Percentiles rank a stretch among this genome's conserved stretches.
phyloP scores from a whole-genome alignment of 1,139 yeast genomes.

The Kurtzmaniella natalensis region DNA sequence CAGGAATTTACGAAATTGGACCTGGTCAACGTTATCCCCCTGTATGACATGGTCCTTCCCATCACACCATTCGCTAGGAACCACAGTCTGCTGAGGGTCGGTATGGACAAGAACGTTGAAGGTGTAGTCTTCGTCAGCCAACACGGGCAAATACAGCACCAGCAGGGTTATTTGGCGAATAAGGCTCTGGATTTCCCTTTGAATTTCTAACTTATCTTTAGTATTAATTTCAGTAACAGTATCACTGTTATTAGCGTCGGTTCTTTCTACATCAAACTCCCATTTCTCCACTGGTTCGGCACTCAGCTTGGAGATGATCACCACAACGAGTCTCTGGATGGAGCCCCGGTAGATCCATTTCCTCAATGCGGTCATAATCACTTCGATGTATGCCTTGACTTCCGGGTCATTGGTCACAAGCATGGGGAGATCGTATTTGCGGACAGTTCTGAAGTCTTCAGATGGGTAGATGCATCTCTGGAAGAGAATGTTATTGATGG shows the following conservation, averaged over 20 bases:
- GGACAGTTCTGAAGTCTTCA: slow-evolving; percentile 77
- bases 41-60: slow-evolving; percentile 53
- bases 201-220: slow-evolving; percentile 50
- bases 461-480: slow-evolving; percentile 91
- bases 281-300: slow-evolving; percentile 77
- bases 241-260: slow-evolving; percentile 9
- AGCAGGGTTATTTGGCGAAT: slow-evolving; percentile 88
- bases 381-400: slow-evolving; percentile 62
- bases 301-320: slow-evolving; percentile 61
- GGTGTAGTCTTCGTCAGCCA: slow-evolving; percentile 64
- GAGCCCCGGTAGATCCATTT: slow-evolving; percentile 76
- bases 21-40: slow-evolving; percentile 58
- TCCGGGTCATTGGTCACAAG: slow-evolving; percentile 75
- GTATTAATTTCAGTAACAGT: slow-evolving; percentile 1
- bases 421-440: slow-evolving; percentile 77
- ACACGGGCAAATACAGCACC: slow-evolving; percentile 76
- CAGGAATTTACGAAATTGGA: slow-evolving; percentile 63
- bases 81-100: slow-evolving; percentile 52
- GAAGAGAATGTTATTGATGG: slow-evolving; percentile 75
- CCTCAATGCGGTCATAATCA: slow-evolving; percentile 71
- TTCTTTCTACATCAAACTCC: slow-evolving; percentile 65
- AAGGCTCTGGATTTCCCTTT: slow-evolving; percentile 75
- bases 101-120: slow-evolving; percentile 87
- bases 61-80: slow-evolving; percentile 87
- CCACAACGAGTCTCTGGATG: slow-evolving; percentile 66